Percentiles rank a stretch among this genome's conserved stretches.
These are phyloP conservation scores for Inga leiocalycina DNA, from an alignment of 306 rosid genomes.

Conservation along the genomic window DNA sequence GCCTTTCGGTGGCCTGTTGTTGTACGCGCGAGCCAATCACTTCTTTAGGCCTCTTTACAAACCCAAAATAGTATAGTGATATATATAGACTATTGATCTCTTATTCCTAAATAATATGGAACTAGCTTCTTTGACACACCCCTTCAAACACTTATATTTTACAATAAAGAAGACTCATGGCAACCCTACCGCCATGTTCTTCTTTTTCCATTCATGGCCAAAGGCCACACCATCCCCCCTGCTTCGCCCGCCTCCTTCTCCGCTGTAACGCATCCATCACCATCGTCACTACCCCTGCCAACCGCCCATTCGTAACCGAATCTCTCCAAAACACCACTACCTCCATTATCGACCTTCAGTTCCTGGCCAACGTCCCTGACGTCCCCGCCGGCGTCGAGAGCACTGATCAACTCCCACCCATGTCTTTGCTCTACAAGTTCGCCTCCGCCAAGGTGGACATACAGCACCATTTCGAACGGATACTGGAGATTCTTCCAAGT, in stretches of 20 bases:
- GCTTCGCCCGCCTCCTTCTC: constrained; percentile 48
- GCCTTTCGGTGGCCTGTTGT: no score
- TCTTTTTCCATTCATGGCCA: constrained; percentile 58
- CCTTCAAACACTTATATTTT: no score
- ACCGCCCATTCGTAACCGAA: constrained; percentile 38
- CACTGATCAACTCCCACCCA: constrained; percentile 42
- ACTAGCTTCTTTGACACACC: no score
- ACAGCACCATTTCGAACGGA: constrained; percentile 43
- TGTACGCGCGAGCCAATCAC: no score
- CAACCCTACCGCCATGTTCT: constrained; percentile 14
- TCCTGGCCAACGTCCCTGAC: constrained; percentile 33
- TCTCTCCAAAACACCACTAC: constrained; percentile 37
- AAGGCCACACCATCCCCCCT: constrained; percentile 66
- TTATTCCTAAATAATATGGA: no score
- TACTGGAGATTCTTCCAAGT: constrained; percentile 31
- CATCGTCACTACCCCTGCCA: constrained; percentile 48
- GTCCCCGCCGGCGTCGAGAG: constrained; percentile 48
- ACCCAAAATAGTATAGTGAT: no score
- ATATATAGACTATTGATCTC: no score
- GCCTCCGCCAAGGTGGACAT: constrained; percentile 37
- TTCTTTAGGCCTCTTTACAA: no score
- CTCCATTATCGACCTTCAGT: constrained; percentile 36
- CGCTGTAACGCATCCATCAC: constrained; percentile 35
- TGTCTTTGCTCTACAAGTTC: constrained; percentile 31
- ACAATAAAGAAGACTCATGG: not conserved